A percentile compares a stretch with the other conserved stretches of the same genome.
phyloP scores from a whole-genome alignment of 208 protist species.

The Tetramitus jugosus region DNA sequence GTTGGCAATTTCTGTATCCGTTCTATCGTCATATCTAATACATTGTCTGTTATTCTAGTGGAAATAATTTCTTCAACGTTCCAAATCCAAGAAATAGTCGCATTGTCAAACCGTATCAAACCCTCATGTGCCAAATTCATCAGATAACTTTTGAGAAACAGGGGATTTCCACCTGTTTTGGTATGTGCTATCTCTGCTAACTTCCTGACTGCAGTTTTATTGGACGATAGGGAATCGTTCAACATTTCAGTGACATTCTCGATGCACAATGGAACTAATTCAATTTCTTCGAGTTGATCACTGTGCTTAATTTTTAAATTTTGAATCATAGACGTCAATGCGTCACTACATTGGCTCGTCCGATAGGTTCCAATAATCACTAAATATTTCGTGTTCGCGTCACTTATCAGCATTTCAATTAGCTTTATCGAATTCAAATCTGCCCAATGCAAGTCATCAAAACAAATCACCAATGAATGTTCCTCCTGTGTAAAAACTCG shows the following conservation, averaged over 20 bases:
- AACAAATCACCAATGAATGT: not conserved
- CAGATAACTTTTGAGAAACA: not conserved
- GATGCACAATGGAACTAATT: not conserved
- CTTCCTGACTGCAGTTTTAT: not conserved
- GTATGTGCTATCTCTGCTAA: not conserved
- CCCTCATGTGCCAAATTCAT: not conserved
- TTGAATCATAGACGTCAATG: not conserved
- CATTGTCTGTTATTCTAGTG: not conserved
- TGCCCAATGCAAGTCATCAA: not conserved
- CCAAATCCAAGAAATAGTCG: not conserved
- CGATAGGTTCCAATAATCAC: not conserved
- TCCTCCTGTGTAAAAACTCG: not conserved
- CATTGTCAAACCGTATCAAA: not conserved
- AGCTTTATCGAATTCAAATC: not conserved
- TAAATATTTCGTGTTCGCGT: not conserved
- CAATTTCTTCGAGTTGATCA: not conserved
- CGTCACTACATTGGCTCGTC: not conserved
- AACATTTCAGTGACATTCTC: not conserved
- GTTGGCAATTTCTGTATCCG: not conserved
- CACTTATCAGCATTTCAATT: not conserved
- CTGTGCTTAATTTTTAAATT: not conserved
- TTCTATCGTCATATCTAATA: not conserved
- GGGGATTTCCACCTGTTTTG: not conserved
- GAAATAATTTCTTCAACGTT: not conserved
- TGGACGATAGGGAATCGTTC: not conserved